Percentiles rank a stretch among this genome's conserved stretches.
These are phyloP conservation scores for Verbascum thapsus DNA, from an alignment of 257 asterid species.

Conservation along the genomic window DNA sequence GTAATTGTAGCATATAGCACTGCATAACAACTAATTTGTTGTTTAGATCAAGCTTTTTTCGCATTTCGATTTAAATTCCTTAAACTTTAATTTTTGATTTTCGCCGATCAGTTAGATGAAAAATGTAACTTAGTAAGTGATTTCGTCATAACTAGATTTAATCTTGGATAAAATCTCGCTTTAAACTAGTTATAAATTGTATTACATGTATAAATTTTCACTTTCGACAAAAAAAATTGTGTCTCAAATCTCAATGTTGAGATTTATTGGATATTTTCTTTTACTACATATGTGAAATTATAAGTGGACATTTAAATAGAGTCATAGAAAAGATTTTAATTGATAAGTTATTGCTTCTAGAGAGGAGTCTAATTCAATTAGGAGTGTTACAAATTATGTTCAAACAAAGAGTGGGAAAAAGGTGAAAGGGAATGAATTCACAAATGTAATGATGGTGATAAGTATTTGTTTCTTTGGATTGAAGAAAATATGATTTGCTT, in stretches of 20 bases:
- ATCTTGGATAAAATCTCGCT: too few relatives aligned
- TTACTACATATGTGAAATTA: neutral
- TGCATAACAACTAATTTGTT: conserved; percentile 1
- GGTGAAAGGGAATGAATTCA: conserved; percentile 24
- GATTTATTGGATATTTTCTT: neutral
- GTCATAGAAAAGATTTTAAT: neutral
- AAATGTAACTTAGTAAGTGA: too few relatives aligned
- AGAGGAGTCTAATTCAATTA: conserved; percentile 7
- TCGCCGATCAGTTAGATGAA: too few relatives aligned
- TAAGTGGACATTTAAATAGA: too few relatives aligned
- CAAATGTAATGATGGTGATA: conserved; percentile 41
- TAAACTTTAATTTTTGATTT: too few relatives aligned
- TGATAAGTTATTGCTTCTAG: conserved; percentile 12
- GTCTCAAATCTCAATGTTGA: conserved; percentile 7
- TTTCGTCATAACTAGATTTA: too few relatives aligned
- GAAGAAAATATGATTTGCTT: conserved; percentile 68
- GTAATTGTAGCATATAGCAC: too few relatives aligned
- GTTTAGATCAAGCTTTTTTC: too few relatives aligned
- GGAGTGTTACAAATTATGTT: conserved; percentile 3
- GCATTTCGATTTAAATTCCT: neutral
- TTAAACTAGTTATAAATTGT: too few relatives aligned
- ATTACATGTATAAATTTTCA: neutral
- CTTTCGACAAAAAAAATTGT: neutral
- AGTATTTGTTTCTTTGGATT: conserved; percentile 48
- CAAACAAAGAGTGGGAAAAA: neutral